A percentile compares a stretch with the other conserved stretches of the same genome.
phyloP scores from a whole-genome alignment of 1,284 basidiomycete species.

The Rhodotorula sp. region DNA sequence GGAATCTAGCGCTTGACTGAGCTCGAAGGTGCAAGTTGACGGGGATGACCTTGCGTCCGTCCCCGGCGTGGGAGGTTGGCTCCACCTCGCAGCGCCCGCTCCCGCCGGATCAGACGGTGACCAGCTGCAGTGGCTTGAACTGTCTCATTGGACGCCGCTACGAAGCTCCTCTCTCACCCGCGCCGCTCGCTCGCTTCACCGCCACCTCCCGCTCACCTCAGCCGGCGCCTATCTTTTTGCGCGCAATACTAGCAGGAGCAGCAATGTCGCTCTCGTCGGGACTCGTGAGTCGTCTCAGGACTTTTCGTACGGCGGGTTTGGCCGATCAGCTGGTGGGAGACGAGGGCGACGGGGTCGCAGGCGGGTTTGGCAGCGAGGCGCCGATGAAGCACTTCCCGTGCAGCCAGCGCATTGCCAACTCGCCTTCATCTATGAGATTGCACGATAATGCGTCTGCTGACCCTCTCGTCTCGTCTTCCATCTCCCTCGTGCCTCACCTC shows the following conservation, averaged over 20 bases:
- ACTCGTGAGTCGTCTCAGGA: slow-evolving; percentile 9
- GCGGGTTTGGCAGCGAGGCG: too few relatives aligned
- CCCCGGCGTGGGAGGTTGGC: too few relatives aligned
- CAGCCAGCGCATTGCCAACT: too few relatives aligned
- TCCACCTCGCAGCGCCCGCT: background rate
- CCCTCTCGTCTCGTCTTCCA: background rate
- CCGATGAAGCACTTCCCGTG: background rate
- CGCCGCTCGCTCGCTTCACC: background rate
- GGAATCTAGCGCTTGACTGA: background rate
- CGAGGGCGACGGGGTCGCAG: background rate
- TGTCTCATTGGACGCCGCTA: background rate
- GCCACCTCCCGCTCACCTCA: slow-evolving; percentile 2
- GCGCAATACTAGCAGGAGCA: background rate
- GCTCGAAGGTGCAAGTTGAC: background rate
- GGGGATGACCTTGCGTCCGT: too few relatives aligned
- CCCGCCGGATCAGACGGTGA: too few relatives aligned
- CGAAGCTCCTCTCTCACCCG: background rate
- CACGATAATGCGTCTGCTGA: background rate
- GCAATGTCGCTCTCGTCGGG: slow-evolving; percentile 38
- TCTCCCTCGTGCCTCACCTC: background rate
- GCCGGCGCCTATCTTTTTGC: background rate
- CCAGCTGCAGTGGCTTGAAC: too few relatives aligned
- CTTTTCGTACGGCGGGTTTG: background rate
- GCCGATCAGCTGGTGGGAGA: too few relatives aligned
- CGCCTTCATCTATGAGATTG: too few relatives aligned